Base-by-base conservation (phyloP, 768 basidiomycete species). In the Tricholoma bakamatsutake region DNA sequence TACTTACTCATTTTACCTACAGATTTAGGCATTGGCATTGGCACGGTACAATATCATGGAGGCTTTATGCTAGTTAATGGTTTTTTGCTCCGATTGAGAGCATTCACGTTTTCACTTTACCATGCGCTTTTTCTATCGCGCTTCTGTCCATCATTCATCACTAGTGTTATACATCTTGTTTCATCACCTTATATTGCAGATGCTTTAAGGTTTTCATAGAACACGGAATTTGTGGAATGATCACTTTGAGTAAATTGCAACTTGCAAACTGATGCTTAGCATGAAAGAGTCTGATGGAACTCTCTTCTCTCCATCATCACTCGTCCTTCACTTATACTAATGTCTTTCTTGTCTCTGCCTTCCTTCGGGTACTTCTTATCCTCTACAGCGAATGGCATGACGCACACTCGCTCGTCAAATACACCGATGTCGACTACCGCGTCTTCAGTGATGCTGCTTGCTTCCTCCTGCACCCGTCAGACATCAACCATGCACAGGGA, bases 391-490 rank as follows among this genome's bases (percentile, higher is more conserved):
- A 90, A 72, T 93, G 90, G 83, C 93, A 94, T 57, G 93, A 97
- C 63, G 81, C 81, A 13, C 84, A 74, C 61, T 90, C 89, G 1
- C 69, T 83, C 30, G 85, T 98, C 21, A 95, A 95, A 70, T 99
- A 98, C 67, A 98, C 97, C n/a, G 97, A 99, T 70, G 79, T 98
- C 61, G 97, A 99, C 71, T 98, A 98, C 70, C 81, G 84, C 35
- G 96, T 99, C 62, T 97, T 98, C 75, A 89, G 82, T 46, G 96
- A 98, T 68, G 97, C 97, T 4, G 85, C 93, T 1, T 74, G 72
- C 40, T 92, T 90, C 66, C 64, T 91, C 31, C 67, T 82, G 27
- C 64, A 76, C 46, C 80, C 85, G 35, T 62, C 71, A n/a, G 66
- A 75, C 39, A 69, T 59, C 27, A 87, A 86, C 63, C 60, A 58